Percentiles rank a stretch among this genome's conserved stretches.
phyloP scores from a whole-genome alignment of 1,139 yeast genomes.

The Meyerozyma sp. region DNA sequence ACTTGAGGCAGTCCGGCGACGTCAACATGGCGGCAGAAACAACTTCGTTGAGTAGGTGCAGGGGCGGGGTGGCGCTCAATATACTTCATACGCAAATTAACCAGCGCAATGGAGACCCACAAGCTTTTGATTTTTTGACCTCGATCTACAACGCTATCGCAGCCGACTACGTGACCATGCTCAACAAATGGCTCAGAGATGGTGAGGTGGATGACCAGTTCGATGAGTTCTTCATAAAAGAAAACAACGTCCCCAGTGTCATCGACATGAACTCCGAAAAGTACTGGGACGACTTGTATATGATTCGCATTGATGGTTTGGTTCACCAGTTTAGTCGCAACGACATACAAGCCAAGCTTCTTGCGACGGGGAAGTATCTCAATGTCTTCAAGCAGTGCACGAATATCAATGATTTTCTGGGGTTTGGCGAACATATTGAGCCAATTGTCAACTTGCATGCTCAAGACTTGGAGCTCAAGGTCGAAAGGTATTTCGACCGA shows the following conservation, averaged over 20 bases:
- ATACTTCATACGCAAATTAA: constrained; percentile 57
- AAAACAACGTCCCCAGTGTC: constrained; percentile 28
- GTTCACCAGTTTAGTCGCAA: constrained; percentile 57
- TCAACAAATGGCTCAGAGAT: constrained; percentile 70
- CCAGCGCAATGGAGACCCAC: constrained; percentile 61
- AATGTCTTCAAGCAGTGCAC: constrained; percentile 64
- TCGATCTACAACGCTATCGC: constrained; percentile 57
- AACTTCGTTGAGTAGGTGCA: constrained; percentile 50
- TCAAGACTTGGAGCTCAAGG: constrained; percentile 49
- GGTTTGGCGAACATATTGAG: constrained; percentile 21
- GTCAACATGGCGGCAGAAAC: constrained; percentile 49
- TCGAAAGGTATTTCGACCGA: constrained; percentile 58
- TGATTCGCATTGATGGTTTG: constrained; percentile 70
- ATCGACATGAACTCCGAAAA: constrained; percentile 58
- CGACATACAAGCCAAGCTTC: constrained; percentile 58
- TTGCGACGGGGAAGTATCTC: constrained; percentile 80
- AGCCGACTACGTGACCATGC: constrained; percentile 57
- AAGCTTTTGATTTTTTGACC: constrained; percentile 47
- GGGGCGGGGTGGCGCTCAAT: constrained; percentile 64
- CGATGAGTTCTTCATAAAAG: constrained; percentile 73
- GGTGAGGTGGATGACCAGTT: constrained; percentile 78
- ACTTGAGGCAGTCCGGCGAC: constrained; percentile 34
- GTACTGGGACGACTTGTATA: constrained; percentile 83
- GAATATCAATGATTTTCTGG: constrained; percentile 33
- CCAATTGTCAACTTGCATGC: constrained; percentile 47